Evolutionary conservation across 108 stramenopile genomes (phyloP), one percentile per base, ranked within the genome.

Genomic region (Fragilariopsis cylindrus): DNA sequence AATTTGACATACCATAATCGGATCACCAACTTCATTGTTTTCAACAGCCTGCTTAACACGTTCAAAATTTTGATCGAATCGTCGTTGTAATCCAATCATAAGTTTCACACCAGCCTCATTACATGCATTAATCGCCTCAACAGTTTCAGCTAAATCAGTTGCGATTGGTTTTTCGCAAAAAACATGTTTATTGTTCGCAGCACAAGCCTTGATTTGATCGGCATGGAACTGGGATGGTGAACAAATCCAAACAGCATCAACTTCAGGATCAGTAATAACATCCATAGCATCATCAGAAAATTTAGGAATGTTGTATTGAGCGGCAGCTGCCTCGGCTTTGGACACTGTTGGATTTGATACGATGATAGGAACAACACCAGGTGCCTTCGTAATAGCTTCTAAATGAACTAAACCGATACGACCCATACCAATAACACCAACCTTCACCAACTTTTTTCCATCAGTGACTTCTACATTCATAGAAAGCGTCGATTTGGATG

Each of bases 161-260:
- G 97, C 97, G 68, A 98, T 90, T 19, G 97, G 97, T 76, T 98
- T 98, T 84, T 98, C 97, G 78, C 97, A 96, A 69, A 98, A 98
- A 53, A 98, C 94, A 76, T 96, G 92, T 80, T 98, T 98, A 42
- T 90, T 90, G 78, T 92, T 88, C 7, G 93, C 95, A 60, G 97
- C 97, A 63, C 88, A 87, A 9, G 91, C 89, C 82, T 91, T 92
- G 78, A 98, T 96, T 81, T 96, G 97, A 48, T 96, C 95, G 40
- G 96, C 97, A 85, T 98, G 97, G 82, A 57, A 94, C 60, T 87
- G 84, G 42, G 92, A 94, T 7, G 97, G 97, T 40, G 96, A 97
- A 82, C 97, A 98, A 75, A 98, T 97, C 97, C 97, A 98, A 9
- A 98, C 96, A 41, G 97, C 97, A 79, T 98, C 96, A 18, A 97